Evolutionary conservation across 495 filamentous ascomycete genomes (phyloP).

Genomic region (Haplographium delicatum): DNA sequence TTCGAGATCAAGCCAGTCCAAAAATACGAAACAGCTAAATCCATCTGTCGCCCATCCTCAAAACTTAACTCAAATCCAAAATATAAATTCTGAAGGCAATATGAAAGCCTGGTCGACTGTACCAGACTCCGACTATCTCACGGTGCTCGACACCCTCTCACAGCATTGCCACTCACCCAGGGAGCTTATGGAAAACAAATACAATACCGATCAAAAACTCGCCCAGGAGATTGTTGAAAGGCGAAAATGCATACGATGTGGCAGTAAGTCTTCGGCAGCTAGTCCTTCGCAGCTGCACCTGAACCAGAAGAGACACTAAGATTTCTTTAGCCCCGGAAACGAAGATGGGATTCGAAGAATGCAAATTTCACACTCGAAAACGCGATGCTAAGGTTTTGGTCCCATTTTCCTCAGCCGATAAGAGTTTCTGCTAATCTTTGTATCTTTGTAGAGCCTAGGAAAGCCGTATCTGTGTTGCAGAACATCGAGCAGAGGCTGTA

Average conservation of each 20-base stretch:
- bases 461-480: constrained; percentile 20
- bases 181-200: constrained; percentile 12
- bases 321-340: no score
- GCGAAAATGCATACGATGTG: constrained; percentile 15
- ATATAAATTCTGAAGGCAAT: no score
- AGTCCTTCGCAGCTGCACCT: background rate
- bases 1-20: no score
- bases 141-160: constrained; percentile 6
- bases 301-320: constrained; percentile 6
- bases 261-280: constrained; percentile 6
- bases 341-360: constrained; percentile 2
- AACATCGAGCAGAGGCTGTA: constrained; percentile 8
- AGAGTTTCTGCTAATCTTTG: constrained; percentile 7
- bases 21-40: no score
- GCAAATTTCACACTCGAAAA: constrained; percentile 18
- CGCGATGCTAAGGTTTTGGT: constrained; percentile 19
- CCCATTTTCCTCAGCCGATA: background rate
- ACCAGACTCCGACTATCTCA: background rate
- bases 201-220: constrained; percentile 12
- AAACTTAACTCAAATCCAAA: no score
- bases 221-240: constrained; percentile 8
- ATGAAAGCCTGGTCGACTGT: background rate
- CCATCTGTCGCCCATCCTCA: no score
- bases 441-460: constrained; percentile 11
- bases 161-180: constrained; percentile 9